Base-by-base conservation (phyloP, 805 yeast genomes). In the Blastobotrys americana region DNA sequence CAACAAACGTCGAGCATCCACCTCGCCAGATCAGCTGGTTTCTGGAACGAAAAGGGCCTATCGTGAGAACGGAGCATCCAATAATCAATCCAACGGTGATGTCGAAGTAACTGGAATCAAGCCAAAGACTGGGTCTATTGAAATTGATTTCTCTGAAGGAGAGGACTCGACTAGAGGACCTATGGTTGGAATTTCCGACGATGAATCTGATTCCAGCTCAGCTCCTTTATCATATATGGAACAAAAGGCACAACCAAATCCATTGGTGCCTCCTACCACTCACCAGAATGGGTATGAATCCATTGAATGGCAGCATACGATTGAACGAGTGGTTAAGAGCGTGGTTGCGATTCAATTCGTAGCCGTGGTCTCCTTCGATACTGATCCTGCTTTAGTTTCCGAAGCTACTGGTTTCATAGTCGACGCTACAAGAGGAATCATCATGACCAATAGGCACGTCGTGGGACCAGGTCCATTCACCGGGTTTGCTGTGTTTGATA, bases 321-420 rank as follows among this genome's bases (percentile, higher is more conserved):
- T 88, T 41, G 79, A 85, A 39, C 73, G 73, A 42, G 96, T 88
- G 2, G 94, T 88, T 33, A 77, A 80, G 50, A 77, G 86, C 4
- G 96, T 88, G 18, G 96, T 89, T 2, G 84, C 95, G 1, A 80
- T 89, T 41, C 95, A 86, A 62, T 88, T 89, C 58, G 74, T 93
- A 8, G 93, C 84, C 61, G 86, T 85, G n/a, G 77, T 81, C 2
- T 78, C 81, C 50, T 89, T 89, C 59, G 97, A 89, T 57, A 82
- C 93, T 33, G 97, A 89, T 54, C 65, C 78, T 2, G 82, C 95
- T 1, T 63, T 81, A 37, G 86, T 82, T 21, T 55, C 61, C 23
- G 95, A 89, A 63, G 97, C 96, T n/a, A 86, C 96, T 0, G 97
- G 97, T 2, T 89, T 89, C 62, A 87, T 89, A 4, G 96, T 89